Evolutionary conservation across 83 land plant species (phyloP).

Genomic region (Picea abies): DNA sequence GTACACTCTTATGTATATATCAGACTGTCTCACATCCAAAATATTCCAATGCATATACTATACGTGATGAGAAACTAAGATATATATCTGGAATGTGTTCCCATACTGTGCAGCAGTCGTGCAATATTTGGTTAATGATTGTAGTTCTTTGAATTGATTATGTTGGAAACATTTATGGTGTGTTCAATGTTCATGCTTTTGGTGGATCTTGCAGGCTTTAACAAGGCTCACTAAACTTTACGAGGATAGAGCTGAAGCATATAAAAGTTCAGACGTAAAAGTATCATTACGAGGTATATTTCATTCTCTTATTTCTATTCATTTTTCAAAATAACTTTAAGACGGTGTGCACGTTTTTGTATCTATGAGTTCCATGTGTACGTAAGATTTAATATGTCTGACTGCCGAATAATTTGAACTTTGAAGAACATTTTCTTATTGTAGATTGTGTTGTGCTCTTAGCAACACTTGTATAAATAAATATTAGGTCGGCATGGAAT

Average conservation of each 20-base stretch:
- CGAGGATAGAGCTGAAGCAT: constrained; percentile 17
- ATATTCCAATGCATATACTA: not conserved
- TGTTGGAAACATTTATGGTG: not conserved
- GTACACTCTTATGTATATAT: not conserved
- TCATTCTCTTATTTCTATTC: not conserved
- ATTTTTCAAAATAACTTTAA: not conserved
- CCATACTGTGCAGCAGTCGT: not conserved
- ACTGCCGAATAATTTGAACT: not conserved
- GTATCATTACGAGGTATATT: constrained; percentile 8
- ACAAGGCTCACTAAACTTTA: constrained; percentile 16
- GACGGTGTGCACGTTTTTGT: not conserved
- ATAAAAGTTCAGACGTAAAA: constrained; percentile 16
- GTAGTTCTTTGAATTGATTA: not conserved
- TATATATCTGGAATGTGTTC: not conserved
- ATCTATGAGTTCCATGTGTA: not conserved
- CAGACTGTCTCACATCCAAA: not conserved
- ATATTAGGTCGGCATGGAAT: too few species aligned
- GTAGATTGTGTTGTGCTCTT: not conserved
- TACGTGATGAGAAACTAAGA: not conserved
- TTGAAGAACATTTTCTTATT: not conserved
- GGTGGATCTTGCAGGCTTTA: constrained; percentile 12
- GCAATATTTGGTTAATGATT: not conserved
- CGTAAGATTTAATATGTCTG: not conserved
- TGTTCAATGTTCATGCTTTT: not conserved
- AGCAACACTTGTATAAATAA: not conserved